These are phyloP conservation scores for Chaetomium sp. DNA, from an alignment of 2,329 filamentous ascomycete species.

Conservation along the genomic window DNA sequence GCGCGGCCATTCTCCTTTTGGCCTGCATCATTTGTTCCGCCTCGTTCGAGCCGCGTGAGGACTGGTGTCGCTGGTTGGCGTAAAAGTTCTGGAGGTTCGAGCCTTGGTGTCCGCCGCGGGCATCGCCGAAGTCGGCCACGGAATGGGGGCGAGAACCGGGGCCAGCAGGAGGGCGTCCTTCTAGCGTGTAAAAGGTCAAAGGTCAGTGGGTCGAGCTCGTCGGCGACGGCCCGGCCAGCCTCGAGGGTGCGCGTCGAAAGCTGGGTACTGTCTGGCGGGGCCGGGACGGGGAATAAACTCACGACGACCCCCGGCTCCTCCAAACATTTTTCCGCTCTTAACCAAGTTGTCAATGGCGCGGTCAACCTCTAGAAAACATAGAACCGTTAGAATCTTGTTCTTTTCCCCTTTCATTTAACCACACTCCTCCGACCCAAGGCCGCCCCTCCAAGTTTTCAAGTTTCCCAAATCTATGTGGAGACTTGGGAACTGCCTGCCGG, in stretches of 20 bases:
- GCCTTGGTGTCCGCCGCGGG: slow-evolving; percentile 61
- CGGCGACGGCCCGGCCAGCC: slow-evolving; percentile 23
- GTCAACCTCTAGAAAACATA: slow-evolving; percentile 70
- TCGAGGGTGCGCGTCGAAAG: slow-evolving; percentile 49
- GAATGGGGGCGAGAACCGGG: slow-evolving; percentile 71
- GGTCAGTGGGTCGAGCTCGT: slow-evolving; percentile 23
- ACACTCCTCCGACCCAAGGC: not conserved
- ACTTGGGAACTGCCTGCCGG: not conserved
- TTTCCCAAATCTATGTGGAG: not conserved
- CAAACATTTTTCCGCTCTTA: slow-evolving; percentile 93
- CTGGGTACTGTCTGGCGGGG: slow-evolving; percentile 48
- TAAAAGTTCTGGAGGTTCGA: slow-evolving; percentile 91
- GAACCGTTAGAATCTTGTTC: slow-evolving; percentile 20
- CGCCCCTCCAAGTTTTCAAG: too few species aligned
- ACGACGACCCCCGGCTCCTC: slow-evolving; percentile 60
- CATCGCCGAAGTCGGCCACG: slow-evolving; percentile 73
- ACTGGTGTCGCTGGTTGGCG: slow-evolving; percentile 85
- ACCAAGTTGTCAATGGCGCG: slow-evolving; percentile 90
- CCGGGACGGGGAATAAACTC: slow-evolving; percentile 66
- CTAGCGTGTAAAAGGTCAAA: slow-evolving; percentile 36
- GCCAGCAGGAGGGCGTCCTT: slow-evolving; percentile 61
- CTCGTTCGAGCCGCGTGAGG: slow-evolving; percentile 75
- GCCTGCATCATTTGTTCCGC: slow-evolving; percentile 98
- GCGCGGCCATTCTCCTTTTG: slow-evolving; percentile 97
- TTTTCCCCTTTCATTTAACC: not conserved